Evolutionary conservation across 345 rosid species (phyloP).

Genomic region (Salix udensis): DNA sequence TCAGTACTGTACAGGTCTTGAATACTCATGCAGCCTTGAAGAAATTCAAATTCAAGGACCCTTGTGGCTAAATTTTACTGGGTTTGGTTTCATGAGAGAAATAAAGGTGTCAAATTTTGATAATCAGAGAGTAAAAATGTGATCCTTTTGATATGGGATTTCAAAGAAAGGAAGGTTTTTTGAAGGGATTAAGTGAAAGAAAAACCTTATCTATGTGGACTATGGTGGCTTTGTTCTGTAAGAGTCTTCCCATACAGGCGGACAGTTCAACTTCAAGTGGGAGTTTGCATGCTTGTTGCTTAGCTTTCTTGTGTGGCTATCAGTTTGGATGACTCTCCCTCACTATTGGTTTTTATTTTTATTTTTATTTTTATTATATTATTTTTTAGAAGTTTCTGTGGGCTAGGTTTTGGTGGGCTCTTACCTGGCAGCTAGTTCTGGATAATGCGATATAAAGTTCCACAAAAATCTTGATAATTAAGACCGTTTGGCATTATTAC

Average conservation of each 20-base stretch:
- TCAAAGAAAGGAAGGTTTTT: not conserved
- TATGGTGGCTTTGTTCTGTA: not conserved
- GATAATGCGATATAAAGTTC: no score
- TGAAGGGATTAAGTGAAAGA: not conserved
- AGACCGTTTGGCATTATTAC: no score
- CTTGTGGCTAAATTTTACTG: not conserved
- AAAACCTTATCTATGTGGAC: not conserved
- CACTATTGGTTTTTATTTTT: not conserved
- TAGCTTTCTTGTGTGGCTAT: constrained; percentile 12
- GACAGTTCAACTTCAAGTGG: constrained; percentile 12
- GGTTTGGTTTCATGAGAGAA: constrained; percentile 5
- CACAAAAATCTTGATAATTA: no score
- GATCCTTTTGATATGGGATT: not conserved
- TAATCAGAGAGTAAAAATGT: not conserved
- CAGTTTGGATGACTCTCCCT: not conserved
- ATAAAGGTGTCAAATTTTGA: not conserved
- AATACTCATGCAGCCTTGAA: constrained; percentile 58
- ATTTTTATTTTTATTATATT: not conserved
- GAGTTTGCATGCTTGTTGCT: not conserved
- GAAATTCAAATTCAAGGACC: not conserved
- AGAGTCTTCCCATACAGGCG: constrained; percentile 11
- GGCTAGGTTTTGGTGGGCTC: not conserved
- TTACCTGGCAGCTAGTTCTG: no score
- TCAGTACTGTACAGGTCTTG: constrained; percentile 17
- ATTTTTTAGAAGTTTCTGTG: not conserved